Base-by-base conservation (phyloP, 2,329 filamentous ascomycete species). In the Epichloe gansuensis region DNA sequence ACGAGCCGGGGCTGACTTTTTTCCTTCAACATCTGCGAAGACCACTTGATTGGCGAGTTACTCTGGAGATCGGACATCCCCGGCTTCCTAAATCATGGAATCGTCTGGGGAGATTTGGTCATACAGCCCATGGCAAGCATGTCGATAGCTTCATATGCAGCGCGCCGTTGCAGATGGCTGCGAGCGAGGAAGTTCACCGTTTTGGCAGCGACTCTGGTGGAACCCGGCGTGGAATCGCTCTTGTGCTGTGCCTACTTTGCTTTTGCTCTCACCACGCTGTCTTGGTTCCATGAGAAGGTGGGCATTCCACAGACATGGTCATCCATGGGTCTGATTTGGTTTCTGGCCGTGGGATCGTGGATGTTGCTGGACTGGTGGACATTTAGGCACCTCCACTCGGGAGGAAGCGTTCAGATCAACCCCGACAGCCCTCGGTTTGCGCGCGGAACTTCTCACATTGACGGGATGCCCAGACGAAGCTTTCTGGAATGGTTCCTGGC, bases 21-120 rank as follows among this genome's bases (percentile, higher is more conserved):
- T 98, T 95, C 89, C 3, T 79, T 88, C 58, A 95, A 95, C 64
- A 97, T 98, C 63, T 98, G 93, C 72, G 94, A 98, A 67, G 93
- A 98, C 64, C 93, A 98, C 63, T 74, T 96, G 25, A 95, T 98
- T 52, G 91, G 91, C 12, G 93, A 98, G 59, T 72, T 93, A 1
- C 76, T 98, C 4, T 98, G 91, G 90, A 82, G 83, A 52, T 77
- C 80, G n/a, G 63, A 70, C 2, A 69, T 86, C 5, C 76, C 79
- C 0, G 77, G 79, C 2, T 85, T 80, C 70, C 77, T 78, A 42
- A 94, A 94, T 61, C 93, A 98, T 65, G 86, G 82, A 5, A 76
- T 97, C 53, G 82, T 91, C 1, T 86, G 85, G 63, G 89, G 90
- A 4, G 91, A 97, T 63, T 73, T 95, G 3, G 91, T 86, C 28